Conservation (phyloP, 2,329 filamentous ascomycete species). For the Colletotrichum tofieldiae region DNA sequence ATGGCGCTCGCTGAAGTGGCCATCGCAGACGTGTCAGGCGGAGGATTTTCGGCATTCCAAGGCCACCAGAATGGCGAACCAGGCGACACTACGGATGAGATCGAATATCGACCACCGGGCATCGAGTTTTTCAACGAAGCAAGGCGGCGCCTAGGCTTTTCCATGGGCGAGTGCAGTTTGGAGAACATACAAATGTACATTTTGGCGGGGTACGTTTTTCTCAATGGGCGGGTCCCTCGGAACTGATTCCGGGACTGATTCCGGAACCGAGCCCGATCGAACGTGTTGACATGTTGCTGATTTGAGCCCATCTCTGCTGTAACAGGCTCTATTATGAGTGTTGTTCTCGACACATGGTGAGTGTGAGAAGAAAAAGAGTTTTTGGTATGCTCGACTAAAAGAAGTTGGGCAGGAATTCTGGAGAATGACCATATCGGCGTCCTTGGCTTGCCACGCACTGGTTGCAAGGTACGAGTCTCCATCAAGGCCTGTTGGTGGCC, state of each 20-base stretch:
- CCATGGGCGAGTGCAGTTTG: slow-evolving; percentile 67
- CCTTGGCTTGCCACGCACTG: slow-evolving; percentile 70
- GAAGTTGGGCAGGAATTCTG: slow-evolving; percentile 67
- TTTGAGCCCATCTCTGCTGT: not conserved
- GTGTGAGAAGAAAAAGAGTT: not conserved
- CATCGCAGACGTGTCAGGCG: slow-evolving; percentile 64
- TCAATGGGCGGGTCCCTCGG: not conserved
- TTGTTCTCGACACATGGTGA: slow-evolving; percentile 54
- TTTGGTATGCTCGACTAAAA: slow-evolving; percentile 13
- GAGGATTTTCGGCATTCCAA: slow-evolving; percentile 55
- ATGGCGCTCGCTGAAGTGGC: slow-evolving; percentile 73
- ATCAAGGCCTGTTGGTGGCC: not conserved
- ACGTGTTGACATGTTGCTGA: slow-evolving; percentile 13
- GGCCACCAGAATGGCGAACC: slow-evolving; percentile 38
- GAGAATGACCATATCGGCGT: slow-evolving; percentile 70
- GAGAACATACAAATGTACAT: slow-evolving; percentile 73
- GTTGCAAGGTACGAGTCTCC: slow-evolving; percentile 63
- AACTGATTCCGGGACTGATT: not conserved
- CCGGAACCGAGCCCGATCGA: not conserved
- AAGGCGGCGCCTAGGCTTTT: slow-evolving; percentile 71
- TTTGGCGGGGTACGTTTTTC: slow-evolving; percentile 64
- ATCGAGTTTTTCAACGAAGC: slow-evolving; percentile 75
- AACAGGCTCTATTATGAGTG: slow-evolving; percentile 67
- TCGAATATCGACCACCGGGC: slow-evolving; percentile 66
- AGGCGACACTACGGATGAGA: slow-evolving; percentile 49